Evolutionary conservation across 768 basidiomycete species (phyloP), one percentile per base, ranked within the genome.

Genomic region (Termitomyces sp.): DNA sequence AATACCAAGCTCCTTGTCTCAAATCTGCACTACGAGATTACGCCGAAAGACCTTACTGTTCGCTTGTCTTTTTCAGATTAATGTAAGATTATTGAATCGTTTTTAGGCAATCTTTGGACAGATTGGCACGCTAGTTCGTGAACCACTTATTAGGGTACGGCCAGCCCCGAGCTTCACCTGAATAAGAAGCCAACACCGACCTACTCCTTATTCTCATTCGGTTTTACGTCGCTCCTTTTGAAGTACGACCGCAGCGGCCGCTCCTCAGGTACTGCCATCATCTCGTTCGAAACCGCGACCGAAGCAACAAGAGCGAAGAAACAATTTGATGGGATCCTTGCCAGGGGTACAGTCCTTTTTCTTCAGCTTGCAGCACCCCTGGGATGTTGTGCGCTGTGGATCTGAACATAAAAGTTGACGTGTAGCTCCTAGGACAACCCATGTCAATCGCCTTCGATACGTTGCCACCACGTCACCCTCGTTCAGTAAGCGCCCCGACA

Each of bases 211-310:
- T 72, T 63, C 65, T 64, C 68, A 62, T 65, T 64, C 64, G 65
- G 63, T 64, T 66, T 73, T 63, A 30, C 42, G 63, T 62, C 64
- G 56, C 15, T 56, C 61, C 51, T 54, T 70, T 73, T 75, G 67
- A 81, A 97, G 94, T 97, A 94, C 77, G 94, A 97, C 75, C 87
- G 89, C 68, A 95, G 93, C 64, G 94, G 94, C 62, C 89, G 94
- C 68, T 96, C 94, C 45, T 84, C 81, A 19, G 94, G 94, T 57
- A 78, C 83, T 62, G 94, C 88, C 55, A 80, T 84, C 62, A 75
- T 97, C 67, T 78, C 84, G 9, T 96, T 85, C 73, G 88, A 91
- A 71, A 90, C 85, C 2, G 63, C 80, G 17, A 77, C 80, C 53
- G 90, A 96, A 68, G 94, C 94, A 34, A 83, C 84, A 38, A 77